Base-by-base conservation (phyloP, 2,329 filamentous ascomycete species). In the Camillea tinctor region DNA sequence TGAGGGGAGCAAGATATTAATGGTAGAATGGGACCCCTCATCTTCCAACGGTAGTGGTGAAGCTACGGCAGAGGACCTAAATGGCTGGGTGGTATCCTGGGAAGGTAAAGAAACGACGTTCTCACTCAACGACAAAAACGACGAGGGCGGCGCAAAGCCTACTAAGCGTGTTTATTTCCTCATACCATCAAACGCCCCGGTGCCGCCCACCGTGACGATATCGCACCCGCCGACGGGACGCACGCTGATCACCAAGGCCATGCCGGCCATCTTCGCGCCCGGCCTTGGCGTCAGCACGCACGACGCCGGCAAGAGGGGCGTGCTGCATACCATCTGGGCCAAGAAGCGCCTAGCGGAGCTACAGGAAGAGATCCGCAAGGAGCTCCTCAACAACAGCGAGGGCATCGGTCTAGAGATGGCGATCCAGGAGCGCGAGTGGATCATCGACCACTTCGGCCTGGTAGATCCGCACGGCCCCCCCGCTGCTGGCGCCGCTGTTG, bases 271-370 rank as follows among this genome's bases (percentile, higher is more conserved):
- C 66, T 97, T 94, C 71, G 88, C 91, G 0, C 86, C 89, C 0
- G 88, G 89, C 61, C 79, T 96, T 22, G 89, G 90, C 1, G 83
- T 84, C 3, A 88, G 85, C 21, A 85, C 85, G 13, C 81, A 85
- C 22, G 80, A 87, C 19, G 84, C 87, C 0, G 91, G 91, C 6
- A 88, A 88, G 68, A 90, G 91, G 64, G 93, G 93, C 1, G 91
- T 96, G 1, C 76, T 97, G 61, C 93, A 96, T 72, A 96, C 92
- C 1, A 87, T 94, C 60, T 97, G 93, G 92, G 93, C 91, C 19
- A 93, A 93, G 79, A 89, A 91, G 74, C 82, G 93, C 50, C 78
- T 97, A 21, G 85, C 87, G 30, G 88, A 90, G 63, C 79, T 97
- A 53, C 86, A 92, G 55, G 81, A 81, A 60, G 93, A 97, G 78